These are phyloP conservation scores for Podosphaera fusca DNA, from an alignment of 2,329 filamentous ascomycete genomes.

Conservation along the genomic window DNA sequence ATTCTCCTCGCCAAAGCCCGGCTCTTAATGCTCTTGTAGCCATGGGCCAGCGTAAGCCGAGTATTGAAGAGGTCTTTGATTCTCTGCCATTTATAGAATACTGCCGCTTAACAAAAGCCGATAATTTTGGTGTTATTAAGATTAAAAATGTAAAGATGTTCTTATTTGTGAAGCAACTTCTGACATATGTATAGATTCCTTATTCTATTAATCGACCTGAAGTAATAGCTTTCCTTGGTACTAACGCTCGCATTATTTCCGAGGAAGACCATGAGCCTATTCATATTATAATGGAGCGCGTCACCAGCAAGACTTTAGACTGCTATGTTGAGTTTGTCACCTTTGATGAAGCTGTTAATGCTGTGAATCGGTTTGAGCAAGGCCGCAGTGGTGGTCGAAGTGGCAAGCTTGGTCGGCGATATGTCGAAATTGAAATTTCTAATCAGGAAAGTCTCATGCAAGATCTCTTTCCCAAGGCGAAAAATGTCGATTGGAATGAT, in stretches of 20 bases:
- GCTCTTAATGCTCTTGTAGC: background rate
- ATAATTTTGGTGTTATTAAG: constrained; percentile 16
- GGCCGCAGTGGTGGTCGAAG: constrained; percentile 18
- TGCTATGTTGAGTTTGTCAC: constrained; percentile 34
- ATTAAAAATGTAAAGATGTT: constrained; percentile 17
- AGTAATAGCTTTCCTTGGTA: constrained; percentile 34
- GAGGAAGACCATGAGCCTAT: constrained; percentile 29
- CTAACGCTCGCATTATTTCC: constrained; percentile 30
- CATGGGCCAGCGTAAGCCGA: constrained; percentile 9
- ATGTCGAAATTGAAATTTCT: constrained; percentile 32
- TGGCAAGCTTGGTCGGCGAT: constrained; percentile 31
- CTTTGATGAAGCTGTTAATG: constrained; percentile 27
- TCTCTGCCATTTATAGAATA: constrained; percentile 18
- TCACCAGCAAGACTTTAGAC: constrained; percentile 37
- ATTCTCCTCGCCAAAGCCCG: background rate
- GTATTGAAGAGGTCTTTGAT: constrained; percentile 10
- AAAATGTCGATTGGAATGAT: constrained; percentile 31
- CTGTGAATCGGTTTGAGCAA: constrained; percentile 25
- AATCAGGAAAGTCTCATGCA: constrained; percentile 33
- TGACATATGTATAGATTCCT: constrained; percentile 24
- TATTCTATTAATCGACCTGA: constrained; percentile 29
- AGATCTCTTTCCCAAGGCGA: constrained; percentile 35
- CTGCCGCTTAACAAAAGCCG: constrained; percentile 11
- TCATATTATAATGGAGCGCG: constrained; percentile 42
- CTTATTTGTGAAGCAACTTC: background rate